Base-by-base conservation (phyloP, 2,329 filamentous ascomycete species). In the Exophiala dermatitidis region DNA sequence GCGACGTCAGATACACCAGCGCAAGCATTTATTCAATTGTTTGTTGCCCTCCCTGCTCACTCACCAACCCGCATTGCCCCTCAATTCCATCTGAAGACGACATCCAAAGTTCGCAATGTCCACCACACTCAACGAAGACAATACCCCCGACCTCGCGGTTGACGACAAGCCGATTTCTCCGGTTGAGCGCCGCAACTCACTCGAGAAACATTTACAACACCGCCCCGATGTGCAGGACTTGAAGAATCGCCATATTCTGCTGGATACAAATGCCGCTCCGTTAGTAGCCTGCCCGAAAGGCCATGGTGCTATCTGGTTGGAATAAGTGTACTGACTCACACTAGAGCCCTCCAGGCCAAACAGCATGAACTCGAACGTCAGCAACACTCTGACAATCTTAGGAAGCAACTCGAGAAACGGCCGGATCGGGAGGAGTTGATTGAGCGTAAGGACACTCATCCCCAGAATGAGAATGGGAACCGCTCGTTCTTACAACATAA, bases 381-480 rank as follows among this genome's bases (percentile, higher is more conserved):
- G 66, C 75, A 77, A 53, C 77, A 78, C 10, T 77, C 77, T 7
- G 82, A 86, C 65, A 81, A 71, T 59, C 68, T 86, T 59, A 84
- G 82, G 70, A 84, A 83, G 68, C 77, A 80, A 29, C 72, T 87
- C 8, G 77, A 81, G 61, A 76, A 80, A 53, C 72, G 84, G 10
- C 81, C 82, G 3, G 80, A 89, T 26, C 83, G 86, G 53, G 80
- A 88, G 34, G 82, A 88, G 65, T 77, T 96, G 26, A 75, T 95
- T 58, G 86, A 93, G 67, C 86, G 87, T 90, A 74, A 58, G 81
- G 72, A 42, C 19, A 5, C 44, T 46, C 37, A 48, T 56, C 41
- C 43, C 38, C 43, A 37, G 37, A 45, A 45, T 40, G 46, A 42
- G 47, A 19, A 19, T 19, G 19, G 58, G 4, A 7, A 29, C 37